These are phyloP conservation scores for Penicillium vulpinum DNA, from an alignment of 2,329 filamentous ascomycete species.

Conservation along the genomic window DNA sequence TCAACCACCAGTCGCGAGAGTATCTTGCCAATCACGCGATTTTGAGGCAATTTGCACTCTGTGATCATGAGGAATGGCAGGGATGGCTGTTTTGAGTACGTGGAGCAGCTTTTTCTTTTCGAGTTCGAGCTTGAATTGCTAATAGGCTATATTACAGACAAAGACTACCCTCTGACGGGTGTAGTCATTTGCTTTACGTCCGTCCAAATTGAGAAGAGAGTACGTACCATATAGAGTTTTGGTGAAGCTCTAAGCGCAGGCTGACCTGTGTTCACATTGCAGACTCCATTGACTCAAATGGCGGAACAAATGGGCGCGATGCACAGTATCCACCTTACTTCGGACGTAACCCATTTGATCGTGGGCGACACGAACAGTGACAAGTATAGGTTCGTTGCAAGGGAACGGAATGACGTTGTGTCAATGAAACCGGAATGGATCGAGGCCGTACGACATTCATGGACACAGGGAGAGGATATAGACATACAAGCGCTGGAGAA, in stretches of 20 bases:
- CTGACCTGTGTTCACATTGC: slow-evolving; percentile 7
- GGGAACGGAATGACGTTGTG: slow-evolving; percentile 80
- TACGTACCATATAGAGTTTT: slow-evolving; percentile 45
- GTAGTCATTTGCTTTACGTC: slow-evolving; percentile 86
- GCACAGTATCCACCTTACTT: slow-evolving; percentile 90
- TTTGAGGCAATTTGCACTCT: neutral
- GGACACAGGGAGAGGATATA: slow-evolving; percentile 76
- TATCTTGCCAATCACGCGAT: neutral
- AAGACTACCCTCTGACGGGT: slow-evolving; percentile 65
- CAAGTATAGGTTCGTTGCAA: slow-evolving; percentile 95
- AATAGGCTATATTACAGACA: slow-evolving; percentile 43
- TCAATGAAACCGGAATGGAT: slow-evolving; percentile 84
- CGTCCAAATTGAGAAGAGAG: slow-evolving; percentile 74
- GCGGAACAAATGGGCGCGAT: slow-evolving; percentile 80
- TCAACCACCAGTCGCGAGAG: neutral
- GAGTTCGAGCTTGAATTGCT: slow-evolving; percentile 13
- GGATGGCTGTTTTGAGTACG: slow-evolving; percentile 38
- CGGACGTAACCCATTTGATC: slow-evolving; percentile 90
- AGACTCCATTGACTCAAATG: slow-evolving; percentile 45
- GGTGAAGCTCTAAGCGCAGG: neutral
- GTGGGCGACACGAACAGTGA: slow-evolving; percentile 85
- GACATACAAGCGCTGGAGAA: slow-evolving; percentile 70
- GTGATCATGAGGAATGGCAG: slow-evolving; percentile 45
- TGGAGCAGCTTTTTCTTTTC: slow-evolving; percentile 3
- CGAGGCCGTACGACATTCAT: slow-evolving; percentile 72